Percentiles rank a stretch among this genome's conserved stretches.
These are phyloP conservation scores for Neltuma alba DNA, from an alignment of 306 rosid genomes.

Conservation along the genomic window DNA sequence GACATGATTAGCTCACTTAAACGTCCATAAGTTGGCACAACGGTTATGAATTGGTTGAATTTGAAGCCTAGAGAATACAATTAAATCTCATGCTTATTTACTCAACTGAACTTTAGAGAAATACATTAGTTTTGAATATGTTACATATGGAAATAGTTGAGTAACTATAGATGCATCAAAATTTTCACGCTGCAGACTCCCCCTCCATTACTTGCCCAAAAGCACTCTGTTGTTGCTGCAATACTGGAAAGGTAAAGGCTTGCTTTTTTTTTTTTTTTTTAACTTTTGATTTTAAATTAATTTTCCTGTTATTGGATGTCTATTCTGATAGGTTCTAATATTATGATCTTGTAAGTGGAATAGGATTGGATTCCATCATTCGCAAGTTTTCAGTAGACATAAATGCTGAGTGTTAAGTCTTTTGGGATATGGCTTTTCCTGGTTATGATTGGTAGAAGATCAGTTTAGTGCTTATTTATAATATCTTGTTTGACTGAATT, in stretches of 20 bases:
- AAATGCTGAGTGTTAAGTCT: background rate
- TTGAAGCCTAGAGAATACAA: constrained; percentile 16
- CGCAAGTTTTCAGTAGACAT: constrained; percentile 11
- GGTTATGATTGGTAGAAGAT: constrained; percentile 34
- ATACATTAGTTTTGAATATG: background rate
- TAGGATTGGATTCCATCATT: constrained; percentile 12
- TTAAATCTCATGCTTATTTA: constrained; percentile 23
- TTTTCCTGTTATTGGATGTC: constrained; percentile 3
- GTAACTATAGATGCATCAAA: constrained; percentile 26
- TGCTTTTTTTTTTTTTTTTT: constrained; percentile 6
- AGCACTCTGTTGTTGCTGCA: constrained; percentile 63
- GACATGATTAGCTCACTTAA: background rate
- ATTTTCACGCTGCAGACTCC: constrained; percentile 56
- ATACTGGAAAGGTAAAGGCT: constrained; percentile 73
- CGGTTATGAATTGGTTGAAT: constrained; percentile 3
- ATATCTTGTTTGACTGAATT: constrained; percentile 32
- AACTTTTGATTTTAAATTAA: background rate
- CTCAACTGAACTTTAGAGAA: constrained; percentile 32
- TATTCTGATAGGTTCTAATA: constrained; percentile 4
- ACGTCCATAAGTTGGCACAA: background rate
- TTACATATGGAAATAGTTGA: constrained; percentile 4
- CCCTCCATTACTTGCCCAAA: constrained; percentile 71
- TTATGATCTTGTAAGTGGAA: constrained; percentile 23
- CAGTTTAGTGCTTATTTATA: constrained; percentile 22
- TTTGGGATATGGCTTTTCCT: constrained; percentile 27